phyloP scores from a whole-genome alignment of 495 filamentous ascomycete species.

The Penicillium cinerascens region DNA sequence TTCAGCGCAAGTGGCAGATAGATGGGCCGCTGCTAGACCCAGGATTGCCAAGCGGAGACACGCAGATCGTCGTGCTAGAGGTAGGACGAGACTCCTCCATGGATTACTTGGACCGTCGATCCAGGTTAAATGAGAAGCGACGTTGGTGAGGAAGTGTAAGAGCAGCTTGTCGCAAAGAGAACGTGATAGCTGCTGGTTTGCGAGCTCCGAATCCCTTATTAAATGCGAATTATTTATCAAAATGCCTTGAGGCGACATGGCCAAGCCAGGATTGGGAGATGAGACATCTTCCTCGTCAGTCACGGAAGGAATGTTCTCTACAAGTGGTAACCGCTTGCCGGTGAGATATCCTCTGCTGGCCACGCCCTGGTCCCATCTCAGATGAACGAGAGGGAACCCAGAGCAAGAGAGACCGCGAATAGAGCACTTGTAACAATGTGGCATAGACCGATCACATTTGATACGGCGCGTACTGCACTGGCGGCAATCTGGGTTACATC shows the following conservation, averaged over 20 bases:
- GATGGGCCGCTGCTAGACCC: constrained; percentile 17
- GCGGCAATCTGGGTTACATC: constrained; percentile 7
- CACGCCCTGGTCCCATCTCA: constrained; percentile 14
- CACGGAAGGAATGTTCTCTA: not conserved
- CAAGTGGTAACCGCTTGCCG: constrained; percentile 4
- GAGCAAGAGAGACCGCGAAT: constrained; percentile 14
- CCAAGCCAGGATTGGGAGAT: too few relatives aligned
- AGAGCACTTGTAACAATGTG: constrained; percentile 17
- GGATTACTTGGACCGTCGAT: constrained; percentile 19
- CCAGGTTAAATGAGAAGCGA: constrained; percentile 16
- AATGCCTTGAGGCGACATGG: not conserved
- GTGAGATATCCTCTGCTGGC: constrained; percentile 10
- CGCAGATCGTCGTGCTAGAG: constrained; percentile 3
- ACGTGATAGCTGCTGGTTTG: not conserved
- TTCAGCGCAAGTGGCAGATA: constrained; percentile 14
- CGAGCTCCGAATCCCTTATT: not conserved
- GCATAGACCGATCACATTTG: constrained; percentile 20
- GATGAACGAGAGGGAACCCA: constrained; percentile 10
- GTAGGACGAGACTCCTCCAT: constrained; percentile 15
- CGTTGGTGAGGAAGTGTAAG: constrained; percentile 12
- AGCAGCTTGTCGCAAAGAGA: constrained; percentile 11
- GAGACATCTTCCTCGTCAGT: not conserved
- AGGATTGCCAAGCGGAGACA: constrained; percentile 16
- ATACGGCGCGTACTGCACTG: constrained; percentile 20
- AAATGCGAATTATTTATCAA: not conserved